phyloP scores from a whole-genome alignment of 169 alveolate species.

The Perkinsus olseni region DNA sequence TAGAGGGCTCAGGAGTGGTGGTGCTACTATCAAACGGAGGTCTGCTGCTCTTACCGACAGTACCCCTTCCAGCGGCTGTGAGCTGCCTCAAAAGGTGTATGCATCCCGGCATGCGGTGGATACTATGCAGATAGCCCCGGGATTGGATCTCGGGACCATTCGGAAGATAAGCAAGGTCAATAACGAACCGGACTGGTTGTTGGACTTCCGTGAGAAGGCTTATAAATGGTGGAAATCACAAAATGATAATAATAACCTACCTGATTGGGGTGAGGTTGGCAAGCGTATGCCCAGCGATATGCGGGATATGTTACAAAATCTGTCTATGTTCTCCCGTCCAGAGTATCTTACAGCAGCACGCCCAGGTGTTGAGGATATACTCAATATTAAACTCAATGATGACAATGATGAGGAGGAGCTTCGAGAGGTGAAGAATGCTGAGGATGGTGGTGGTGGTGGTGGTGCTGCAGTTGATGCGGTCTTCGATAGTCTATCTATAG shows the following conservation, averaged over 20 bases:
- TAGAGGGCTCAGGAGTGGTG: too few relatives aligned
- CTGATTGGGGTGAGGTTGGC: neutral
- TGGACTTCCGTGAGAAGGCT: neutral
- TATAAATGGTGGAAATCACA: neutral
- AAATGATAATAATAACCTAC: neutral
- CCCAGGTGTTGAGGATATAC: neutral
- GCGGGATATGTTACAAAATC: neutral
- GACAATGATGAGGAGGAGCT: neutral
- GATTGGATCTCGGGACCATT: neutral
- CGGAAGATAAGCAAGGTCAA: neutral
- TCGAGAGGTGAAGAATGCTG: too few relatives aligned
- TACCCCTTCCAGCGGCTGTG: too few relatives aligned
- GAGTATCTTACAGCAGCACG: neutral
- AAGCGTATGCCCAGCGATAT: neutral
- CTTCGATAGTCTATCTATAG: slow-evolving; percentile 29
- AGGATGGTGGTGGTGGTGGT: too few relatives aligned
- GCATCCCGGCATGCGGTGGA: neutral
- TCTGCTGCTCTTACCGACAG: too few relatives aligned
- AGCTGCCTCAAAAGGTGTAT: too few relatives aligned
- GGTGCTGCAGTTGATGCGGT: slow-evolving; percentile 24
- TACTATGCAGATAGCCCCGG: neutral
- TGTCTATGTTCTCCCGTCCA: neutral
- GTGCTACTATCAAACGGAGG: too few relatives aligned
- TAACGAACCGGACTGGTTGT: neutral
- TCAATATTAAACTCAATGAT: too few relatives aligned